Percentiles rank a stretch among this genome's conserved stretches.
phyloP scores from a whole-genome alignment of 331 rosid species.

The Telfairia occidentalis region DNA sequence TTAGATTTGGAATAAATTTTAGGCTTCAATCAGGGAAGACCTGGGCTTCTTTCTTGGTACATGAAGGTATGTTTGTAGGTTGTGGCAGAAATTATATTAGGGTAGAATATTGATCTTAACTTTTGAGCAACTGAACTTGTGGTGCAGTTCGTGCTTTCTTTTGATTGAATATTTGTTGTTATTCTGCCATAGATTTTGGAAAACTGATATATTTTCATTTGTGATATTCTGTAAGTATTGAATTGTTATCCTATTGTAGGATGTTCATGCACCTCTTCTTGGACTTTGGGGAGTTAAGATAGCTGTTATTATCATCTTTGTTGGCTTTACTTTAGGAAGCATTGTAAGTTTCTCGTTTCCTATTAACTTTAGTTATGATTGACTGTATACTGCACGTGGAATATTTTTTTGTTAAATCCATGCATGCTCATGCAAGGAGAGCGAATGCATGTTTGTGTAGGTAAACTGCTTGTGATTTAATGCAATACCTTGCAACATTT shows the following conservation, averaged over 20 bases:
- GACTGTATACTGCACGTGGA: neutral
- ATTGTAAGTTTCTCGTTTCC: conserved; percentile 58
- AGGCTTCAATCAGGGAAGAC: conserved; percentile 46
- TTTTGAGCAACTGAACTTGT: neutral
- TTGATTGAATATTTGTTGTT: neutral
- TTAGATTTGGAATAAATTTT: conserved; percentile 17
- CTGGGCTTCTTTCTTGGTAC: conserved; percentile 64
- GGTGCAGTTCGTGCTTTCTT: neutral
- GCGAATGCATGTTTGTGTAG: neutral
- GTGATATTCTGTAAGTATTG: neutral
- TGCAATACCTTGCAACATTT: neutral
- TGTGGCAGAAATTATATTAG: neutral
- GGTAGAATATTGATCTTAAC: neutral
- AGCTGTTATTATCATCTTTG: conserved; percentile 52
- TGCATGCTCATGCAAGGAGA: neutral
- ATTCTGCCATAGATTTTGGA: neutral
- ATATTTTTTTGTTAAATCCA: neutral
- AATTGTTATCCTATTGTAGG: conserved; percentile 36
- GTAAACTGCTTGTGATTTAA: neutral
- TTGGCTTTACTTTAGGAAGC: conserved; percentile 70
- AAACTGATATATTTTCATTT: neutral
- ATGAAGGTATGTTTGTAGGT: conserved; percentile 55
- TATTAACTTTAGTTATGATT: neutral
- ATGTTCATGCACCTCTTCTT: conserved; percentile 81
- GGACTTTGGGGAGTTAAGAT: conserved; percentile 80